A percentile compares a stretch with the other conserved stretches of the same genome.
Evolutionary conservation across 495 filamentous ascomycete genomes (phyloP).

Genomic region (Friedmanniomyces simplex): DNA sequence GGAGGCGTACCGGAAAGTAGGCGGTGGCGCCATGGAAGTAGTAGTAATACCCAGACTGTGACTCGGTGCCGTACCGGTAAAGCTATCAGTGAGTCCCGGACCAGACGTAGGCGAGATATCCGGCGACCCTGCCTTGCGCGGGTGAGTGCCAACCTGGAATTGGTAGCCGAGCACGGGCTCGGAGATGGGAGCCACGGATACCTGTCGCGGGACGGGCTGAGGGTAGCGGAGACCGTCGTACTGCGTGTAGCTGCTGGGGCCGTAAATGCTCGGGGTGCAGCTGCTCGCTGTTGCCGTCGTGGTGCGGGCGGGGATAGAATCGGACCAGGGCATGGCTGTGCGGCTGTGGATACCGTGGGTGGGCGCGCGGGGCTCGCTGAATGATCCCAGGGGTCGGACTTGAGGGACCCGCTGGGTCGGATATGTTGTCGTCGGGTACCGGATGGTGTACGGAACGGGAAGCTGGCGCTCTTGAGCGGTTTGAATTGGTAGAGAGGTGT

Average conservation of each 20-base stretch:
- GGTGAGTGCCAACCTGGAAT: background rate
- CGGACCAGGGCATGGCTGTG: constrained; percentile 14
- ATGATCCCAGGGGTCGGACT: constrained; percentile 5
- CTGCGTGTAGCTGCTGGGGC: background rate
- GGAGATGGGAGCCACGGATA: background rate
- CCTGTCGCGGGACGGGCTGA: background rate
- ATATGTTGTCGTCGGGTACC: constrained; percentile 10
- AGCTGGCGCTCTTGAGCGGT: constrained; percentile 17
- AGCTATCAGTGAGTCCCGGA: background rate
- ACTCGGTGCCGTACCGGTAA: background rate
- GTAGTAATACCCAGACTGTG: background rate
- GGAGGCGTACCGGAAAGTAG: background rate
- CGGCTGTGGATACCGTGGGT: constrained; percentile 19
- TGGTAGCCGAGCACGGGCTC: constrained; percentile 11
- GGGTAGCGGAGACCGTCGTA: background rate
- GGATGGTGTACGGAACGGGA: constrained; percentile 12
- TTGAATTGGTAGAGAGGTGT: constrained; percentile 23
- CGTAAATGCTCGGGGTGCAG: background rate
- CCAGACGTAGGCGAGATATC: constrained; percentile 8
- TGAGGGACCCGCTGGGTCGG: constrained; percentile 1
- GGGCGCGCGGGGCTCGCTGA: constrained; percentile 5
- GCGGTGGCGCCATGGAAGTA: constrained; percentile 1
- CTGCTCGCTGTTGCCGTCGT: background rate
- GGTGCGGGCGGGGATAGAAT: background rate
- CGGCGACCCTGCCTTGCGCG: constrained; percentile 1